A percentile compares a stretch with the other conserved stretches of the same genome.
Conservation (phyloP, 768 basidiomycete species). For the Kwoniella europaea region DNA sequence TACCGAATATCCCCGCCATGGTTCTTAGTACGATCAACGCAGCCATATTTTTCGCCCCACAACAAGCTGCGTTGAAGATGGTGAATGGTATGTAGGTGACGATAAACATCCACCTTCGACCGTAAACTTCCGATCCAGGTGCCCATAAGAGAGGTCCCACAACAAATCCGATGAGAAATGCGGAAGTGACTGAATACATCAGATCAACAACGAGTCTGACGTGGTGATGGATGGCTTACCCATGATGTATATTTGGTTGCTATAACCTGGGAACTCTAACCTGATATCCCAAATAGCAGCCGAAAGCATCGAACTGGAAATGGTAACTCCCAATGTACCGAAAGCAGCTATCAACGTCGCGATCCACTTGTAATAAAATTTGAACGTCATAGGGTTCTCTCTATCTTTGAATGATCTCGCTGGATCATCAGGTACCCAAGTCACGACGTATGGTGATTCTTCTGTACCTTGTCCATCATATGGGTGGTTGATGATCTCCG, state of each 20-base stretch:
- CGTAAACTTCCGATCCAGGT: constrained; percentile 55
- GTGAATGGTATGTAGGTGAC: constrained; percentile 55
- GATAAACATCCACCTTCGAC: constrained; percentile 57
- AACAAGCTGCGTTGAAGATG: constrained; percentile 53
- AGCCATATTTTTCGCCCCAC: constrained; percentile 53
- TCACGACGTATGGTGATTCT: constrained; percentile 49
- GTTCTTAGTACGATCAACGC: constrained; percentile 57
- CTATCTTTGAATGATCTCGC: constrained; percentile 19
- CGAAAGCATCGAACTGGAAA: constrained; percentile 40
- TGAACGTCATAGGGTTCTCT: constrained; percentile 46
- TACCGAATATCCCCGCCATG: constrained; percentile 56
- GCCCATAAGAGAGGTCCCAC: neutral
- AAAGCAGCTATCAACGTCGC: constrained; percentile 37
- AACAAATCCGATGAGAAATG: neutral
- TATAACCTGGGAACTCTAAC: constrained; percentile 33
- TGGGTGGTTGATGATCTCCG: constrained; percentile 26
- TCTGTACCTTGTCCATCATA: constrained; percentile 48
- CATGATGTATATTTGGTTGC: constrained; percentile 39
- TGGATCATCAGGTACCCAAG: constrained; percentile 34
- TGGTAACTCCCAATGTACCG: constrained; percentile 38
- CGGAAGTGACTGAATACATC: neutral
- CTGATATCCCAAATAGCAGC: constrained; percentile 32
- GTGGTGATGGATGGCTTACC: constrained; percentile 22
- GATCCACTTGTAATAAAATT: constrained; percentile 37
- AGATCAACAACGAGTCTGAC: neutral